Evolutionary conservation across 768 basidiomycete species (phyloP).

Genomic region (Lactarius deliciosus): DNA sequence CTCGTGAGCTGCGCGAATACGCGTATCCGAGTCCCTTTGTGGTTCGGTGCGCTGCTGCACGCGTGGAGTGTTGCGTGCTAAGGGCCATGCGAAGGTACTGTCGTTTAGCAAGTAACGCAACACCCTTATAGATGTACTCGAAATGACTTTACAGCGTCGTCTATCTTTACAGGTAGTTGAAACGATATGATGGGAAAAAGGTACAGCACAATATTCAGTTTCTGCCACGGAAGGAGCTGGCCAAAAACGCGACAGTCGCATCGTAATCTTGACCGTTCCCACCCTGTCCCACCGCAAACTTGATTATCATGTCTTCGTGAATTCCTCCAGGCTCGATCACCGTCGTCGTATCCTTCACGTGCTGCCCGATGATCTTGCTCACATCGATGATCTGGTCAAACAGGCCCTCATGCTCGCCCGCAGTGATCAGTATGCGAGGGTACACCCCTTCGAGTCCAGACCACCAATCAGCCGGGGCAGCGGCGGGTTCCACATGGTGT

Average conservation of each 20-base stretch:
- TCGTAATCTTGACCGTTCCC: constrained; percentile 7
- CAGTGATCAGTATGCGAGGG: constrained; percentile 2
- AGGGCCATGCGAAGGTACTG: too few species aligned
- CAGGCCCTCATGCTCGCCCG: neutral
- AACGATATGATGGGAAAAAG: neutral
- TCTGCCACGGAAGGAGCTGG: neutral
- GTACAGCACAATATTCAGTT: neutral
- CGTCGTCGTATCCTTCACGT: constrained; percentile 8
- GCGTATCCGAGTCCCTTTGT: too few species aligned
- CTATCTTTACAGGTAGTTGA: neutral
- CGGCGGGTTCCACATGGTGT: neutral
- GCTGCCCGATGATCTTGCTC: neutral
- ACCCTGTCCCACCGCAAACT: constrained; percentile 7
- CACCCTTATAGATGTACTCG: too few species aligned
- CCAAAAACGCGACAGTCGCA: neutral
- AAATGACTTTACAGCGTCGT: neutral
- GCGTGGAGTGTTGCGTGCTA: too few species aligned
- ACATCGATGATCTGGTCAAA: constrained; percentile 9
- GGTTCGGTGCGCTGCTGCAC: too few species aligned
- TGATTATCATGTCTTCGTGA: constrained; percentile 13
- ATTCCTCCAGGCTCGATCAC: neutral
- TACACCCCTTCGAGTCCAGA: constrained; percentile 3
- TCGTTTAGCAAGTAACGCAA: too few species aligned
- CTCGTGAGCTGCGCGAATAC: too few species aligned
- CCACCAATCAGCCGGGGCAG: constrained; percentile 8